Evolutionary conservation across 768 basidiomycete genomes (phyloP).

Genomic region (Tricholoma furcatifolium): DNA sequence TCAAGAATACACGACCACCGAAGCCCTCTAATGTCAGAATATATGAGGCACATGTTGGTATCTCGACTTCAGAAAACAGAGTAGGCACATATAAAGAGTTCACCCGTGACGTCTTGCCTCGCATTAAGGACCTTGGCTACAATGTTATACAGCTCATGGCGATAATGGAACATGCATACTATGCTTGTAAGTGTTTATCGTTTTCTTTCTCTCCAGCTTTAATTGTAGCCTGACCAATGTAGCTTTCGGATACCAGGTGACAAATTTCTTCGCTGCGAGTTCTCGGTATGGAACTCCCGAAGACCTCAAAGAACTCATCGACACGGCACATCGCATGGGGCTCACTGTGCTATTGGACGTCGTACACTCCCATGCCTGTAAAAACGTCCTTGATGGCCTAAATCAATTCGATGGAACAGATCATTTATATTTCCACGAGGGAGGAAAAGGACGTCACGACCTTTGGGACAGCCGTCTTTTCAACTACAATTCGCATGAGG

Average conservation of each 20-base stretch:
- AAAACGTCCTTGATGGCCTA: conserved; percentile 93
- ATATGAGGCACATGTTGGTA: conserved; percentile 98
- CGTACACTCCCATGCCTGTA: conserved; percentile 98
- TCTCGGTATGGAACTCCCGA: conserved; percentile 97
- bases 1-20: conserved; percentile 75
- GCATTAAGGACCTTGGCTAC: conserved; percentile 91
- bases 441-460: conserved; percentile 86
- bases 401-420: conserved; percentile 98
- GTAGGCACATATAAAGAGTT: conserved; percentile 98
- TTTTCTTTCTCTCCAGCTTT: not conserved
- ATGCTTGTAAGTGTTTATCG: conserved; percentile 69
- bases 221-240: not conserved
- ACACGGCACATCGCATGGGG: conserved; percentile 92
- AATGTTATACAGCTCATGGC: conserved; percentile 99
- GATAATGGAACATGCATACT: conserved; percentile 97
- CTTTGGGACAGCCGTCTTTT: conserved; percentile 98
- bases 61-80: conserved; percentile 82
- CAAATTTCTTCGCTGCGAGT: conserved; percentile 94
- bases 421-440: conserved; percentile 96
- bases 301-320: conserved; percentile 92
- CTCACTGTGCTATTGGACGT: conserved; percentile 93
- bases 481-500: conserved; percentile 95
- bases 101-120: conserved; percentile 75
- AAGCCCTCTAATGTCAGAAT: conserved; percentile 72
- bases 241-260: conserved; percentile 99